These are phyloP conservation scores for Prunella vulgaris DNA, from an alignment of 257 asterid species.

Conservation along the genomic window DNA sequence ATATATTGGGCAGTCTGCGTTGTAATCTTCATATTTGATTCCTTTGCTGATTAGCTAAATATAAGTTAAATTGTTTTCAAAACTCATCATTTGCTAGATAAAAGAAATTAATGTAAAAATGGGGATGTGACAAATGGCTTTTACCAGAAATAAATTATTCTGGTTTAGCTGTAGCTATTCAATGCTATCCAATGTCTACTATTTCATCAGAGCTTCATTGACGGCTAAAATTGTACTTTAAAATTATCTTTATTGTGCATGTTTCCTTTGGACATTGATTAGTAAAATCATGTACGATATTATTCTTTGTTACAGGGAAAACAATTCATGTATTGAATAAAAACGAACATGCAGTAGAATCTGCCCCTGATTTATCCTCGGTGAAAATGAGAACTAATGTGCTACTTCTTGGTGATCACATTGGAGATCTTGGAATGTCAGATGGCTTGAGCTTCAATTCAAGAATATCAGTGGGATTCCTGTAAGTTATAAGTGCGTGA, in stretches of 20 bases:
- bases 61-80: neutral
- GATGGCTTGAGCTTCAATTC: constrained; percentile 79
- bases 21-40: neutral
- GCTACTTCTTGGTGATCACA: constrained; percentile 89
- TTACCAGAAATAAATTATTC: neutral
- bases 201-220: neutral
- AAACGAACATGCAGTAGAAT: constrained; percentile 86
- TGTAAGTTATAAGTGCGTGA: constrained; percentile 50
- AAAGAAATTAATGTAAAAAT: neutral
- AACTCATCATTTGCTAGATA: neutral
- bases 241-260: neutral
- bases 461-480: constrained; percentile 82
- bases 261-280: neutral
- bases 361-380: constrained; percentile 39
- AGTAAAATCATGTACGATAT: neutral
- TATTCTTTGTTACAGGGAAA: constrained; percentile 55
- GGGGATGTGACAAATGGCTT: neutral
- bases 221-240: neutral
- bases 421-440: constrained; percentile 96
- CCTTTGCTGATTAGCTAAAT: constrained; percentile 6
- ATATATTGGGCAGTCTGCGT: neutral
- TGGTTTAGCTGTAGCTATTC: neutral
- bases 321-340: constrained; percentile 90
- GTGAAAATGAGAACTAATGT: constrained; percentile 77
- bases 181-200: neutral